phyloP scores from a whole-genome alignment of 2,329 filamentous ascomycete genomes.

The Curvularia lunata region DNA sequence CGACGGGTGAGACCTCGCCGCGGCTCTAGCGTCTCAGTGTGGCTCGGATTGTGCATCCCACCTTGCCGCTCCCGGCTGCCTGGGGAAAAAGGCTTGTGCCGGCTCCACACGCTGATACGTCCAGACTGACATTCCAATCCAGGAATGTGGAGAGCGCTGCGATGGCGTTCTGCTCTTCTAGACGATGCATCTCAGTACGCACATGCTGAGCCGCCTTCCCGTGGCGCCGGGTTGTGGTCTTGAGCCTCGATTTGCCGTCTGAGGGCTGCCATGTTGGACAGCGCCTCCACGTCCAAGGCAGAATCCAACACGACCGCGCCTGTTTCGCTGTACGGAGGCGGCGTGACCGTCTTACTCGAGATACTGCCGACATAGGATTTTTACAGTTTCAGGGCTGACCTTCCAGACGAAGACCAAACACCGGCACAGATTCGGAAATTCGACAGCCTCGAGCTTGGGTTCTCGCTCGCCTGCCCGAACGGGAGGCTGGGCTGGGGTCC shows the following conservation, averaged over 20 bases:
- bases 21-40: constrained; percentile 38
- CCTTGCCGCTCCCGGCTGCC: constrained; percentile 30
- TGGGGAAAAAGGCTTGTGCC: constrained; percentile 35
- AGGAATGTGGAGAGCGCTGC: constrained; percentile 27
- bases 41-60: constrained; percentile 27
- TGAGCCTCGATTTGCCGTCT: constrained; percentile 39
- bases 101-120: constrained; percentile 41
- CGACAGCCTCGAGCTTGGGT: constrained; percentile 19
- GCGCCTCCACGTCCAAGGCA: constrained; percentile 24
- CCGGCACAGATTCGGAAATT: constrained; percentile 9
- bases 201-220: constrained; percentile 38
- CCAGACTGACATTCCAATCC: constrained; percentile 24
- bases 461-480: constrained; percentile 21
- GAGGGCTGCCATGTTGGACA: constrained; percentile 23
- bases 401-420: constrained; percentile 21
- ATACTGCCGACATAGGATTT: constrained; percentile 6
- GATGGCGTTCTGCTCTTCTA: constrained; percentile 22
- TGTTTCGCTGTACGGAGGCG: constrained; percentile 25
- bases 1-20: constrained; percentile 39
- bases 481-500: constrained; percentile 25
- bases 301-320: constrained; percentile 14
- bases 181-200: not conserved
- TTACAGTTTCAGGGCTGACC: constrained; percentile 16
- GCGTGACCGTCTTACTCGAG: constrained; percentile 4
- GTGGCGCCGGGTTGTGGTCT: constrained; percentile 33